These are phyloP conservation scores for Haplographium delicatum DNA, from an alignment of 495 filamentous ascomycete genomes.

Conservation along the genomic window DNA sequence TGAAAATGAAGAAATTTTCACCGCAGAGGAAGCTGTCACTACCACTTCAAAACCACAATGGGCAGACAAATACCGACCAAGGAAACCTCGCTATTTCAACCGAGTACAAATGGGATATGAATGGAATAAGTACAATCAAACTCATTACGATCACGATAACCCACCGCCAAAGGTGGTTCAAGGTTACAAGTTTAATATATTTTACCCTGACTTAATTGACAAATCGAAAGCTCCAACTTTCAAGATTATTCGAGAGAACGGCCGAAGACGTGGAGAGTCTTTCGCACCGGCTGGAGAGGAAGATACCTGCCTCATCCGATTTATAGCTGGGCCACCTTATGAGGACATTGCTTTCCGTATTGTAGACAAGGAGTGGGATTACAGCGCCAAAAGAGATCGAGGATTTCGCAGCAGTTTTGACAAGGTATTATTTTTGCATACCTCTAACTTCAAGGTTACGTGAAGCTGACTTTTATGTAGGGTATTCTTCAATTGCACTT, in stretches of 20 bases:
- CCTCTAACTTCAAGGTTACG: neutral
- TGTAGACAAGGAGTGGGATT: slow-evolving; percentile 99
- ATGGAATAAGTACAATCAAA: slow-evolving; percentile 99
- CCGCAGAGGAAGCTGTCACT: slow-evolving; percentile 79
- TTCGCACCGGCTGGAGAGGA: slow-evolving; percentile 95
- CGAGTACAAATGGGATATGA: slow-evolving; percentile 98
- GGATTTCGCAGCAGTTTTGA: slow-evolving; percentile 97
- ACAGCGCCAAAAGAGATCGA: slow-evolving; percentile 88
- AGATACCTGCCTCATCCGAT: slow-evolving; percentile 94
- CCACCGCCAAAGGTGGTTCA: slow-evolving; percentile 97
- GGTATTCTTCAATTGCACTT: slow-evolving; percentile 97
- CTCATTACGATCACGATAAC: slow-evolving; percentile 98
- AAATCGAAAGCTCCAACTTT: slow-evolving; percentile 92
- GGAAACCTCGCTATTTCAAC: slow-evolving; percentile 97
- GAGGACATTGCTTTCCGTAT: slow-evolving; percentile 97
- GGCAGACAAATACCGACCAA: slow-evolving; percentile 84
- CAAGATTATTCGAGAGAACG: slow-evolving; percentile 87
- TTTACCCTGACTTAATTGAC: slow-evolving; percentile 98
- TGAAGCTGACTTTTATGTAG: slow-evolving; percentile 36
- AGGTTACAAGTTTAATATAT: slow-evolving; percentile 99
- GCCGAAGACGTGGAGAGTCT: slow-evolving; percentile 82
- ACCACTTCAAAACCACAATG: slow-evolving; percentile 63
- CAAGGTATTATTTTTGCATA: slow-evolving; percentile 54
- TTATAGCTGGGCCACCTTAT: slow-evolving; percentile 93
- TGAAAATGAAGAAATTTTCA: slow-evolving; percentile 95